Percentiles rank a stretch among this genome's conserved stretches.
These are phyloP conservation scores for Raphanus hybrid DNA, from an alignment of 441 rosid genomes.

Conservation along the genomic window DNA sequence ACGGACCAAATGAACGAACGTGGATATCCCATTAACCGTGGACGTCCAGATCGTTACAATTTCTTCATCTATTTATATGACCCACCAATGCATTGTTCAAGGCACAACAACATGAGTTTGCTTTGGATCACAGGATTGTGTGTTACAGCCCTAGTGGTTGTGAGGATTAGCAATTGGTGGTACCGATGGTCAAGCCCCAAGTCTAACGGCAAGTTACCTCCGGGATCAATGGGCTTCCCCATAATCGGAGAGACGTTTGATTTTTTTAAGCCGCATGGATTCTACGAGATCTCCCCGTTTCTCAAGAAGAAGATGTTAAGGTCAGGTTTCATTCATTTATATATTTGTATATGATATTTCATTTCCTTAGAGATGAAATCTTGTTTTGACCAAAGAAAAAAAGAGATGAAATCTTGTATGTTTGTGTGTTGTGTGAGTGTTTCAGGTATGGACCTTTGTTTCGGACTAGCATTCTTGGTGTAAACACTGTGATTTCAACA, in stretches of 20 bases:
- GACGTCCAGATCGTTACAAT: too few species aligned
- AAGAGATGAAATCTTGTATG: too few species aligned
- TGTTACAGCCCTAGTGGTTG: conserved; percentile 30
- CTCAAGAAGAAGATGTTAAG: conserved; percentile 40
- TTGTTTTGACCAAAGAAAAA: too few species aligned
- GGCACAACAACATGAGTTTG: conserved; percentile 15
- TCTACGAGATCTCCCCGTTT: conserved; percentile 48
- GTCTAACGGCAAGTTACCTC: conserved; percentile 52
- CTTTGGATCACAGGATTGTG: background rate
- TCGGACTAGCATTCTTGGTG: conserved; percentile 48
- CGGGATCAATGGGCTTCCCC: conserved; percentile 61
- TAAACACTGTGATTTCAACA: conserved; percentile 41
- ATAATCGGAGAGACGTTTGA: conserved; percentile 54
- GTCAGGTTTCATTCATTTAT: background rate
- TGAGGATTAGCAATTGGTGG: conserved; percentile 35
- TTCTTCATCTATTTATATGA: background rate
- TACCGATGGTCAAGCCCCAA: conserved; percentile 49
- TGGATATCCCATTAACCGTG: too few species aligned
- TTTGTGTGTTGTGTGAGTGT: background rate
- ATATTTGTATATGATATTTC: too few species aligned
- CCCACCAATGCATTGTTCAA: background rate
- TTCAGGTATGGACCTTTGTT: conserved; percentile 53
- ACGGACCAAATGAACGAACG: too few species aligned
- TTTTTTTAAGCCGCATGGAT: conserved; percentile 39
- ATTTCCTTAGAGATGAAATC: too few species aligned